Conservation (phyloP, 208 protist species). For the Chromosphaera perkinsii region DNA sequence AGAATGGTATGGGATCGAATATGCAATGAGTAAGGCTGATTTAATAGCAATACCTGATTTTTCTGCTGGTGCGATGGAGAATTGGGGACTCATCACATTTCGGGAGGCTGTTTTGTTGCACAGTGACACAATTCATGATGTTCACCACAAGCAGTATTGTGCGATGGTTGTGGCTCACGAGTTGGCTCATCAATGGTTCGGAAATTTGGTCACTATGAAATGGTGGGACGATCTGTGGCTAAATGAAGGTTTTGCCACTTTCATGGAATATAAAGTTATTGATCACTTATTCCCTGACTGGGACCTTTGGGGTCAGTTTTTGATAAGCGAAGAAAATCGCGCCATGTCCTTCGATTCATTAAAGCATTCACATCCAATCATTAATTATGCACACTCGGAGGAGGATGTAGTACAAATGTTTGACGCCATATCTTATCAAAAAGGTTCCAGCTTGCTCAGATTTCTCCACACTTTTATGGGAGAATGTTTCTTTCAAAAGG, state of each 20-base stretch:
- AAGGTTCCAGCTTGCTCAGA: slow-evolving; percentile 34
- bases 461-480: slow-evolving; percentile 30
- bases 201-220: slow-evolving; percentile 93
- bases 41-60: slow-evolving; percentile 61
- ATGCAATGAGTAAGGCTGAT: slow-evolving; percentile 76
- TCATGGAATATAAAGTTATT: slow-evolving; percentile 75
- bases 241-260: slow-evolving; percentile 98
- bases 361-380: slow-evolving; percentile 82
- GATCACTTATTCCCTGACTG: slow-evolving; percentile 73
- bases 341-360: slow-evolving; percentile 76
- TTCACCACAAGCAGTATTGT: slow-evolving; percentile 61
- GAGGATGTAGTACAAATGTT: slow-evolving; percentile 93
- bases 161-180: slow-evolving; percentile 87
- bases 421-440: slow-evolving; percentile 67
- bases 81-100: slow-evolving; percentile 86
- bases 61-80: slow-evolving; percentile 68
- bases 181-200: slow-evolving; percentile 72
- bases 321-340: slow-evolving; percentile 12
- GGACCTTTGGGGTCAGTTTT: slow-evolving; percentile 45
- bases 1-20: slow-evolving; percentile 72
- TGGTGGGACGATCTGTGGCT: slow-evolving; percentile 90
- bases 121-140: slow-evolving; percentile 57
- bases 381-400: slow-evolving; percentile 79
- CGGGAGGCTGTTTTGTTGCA: slow-evolving; percentile 75
- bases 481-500: slow-evolving; percentile 14